Evolutionary conservation across 2,329 filamentous ascomycete genomes (phyloP).

Genomic region (Lasiodiplodia sp.): DNA sequence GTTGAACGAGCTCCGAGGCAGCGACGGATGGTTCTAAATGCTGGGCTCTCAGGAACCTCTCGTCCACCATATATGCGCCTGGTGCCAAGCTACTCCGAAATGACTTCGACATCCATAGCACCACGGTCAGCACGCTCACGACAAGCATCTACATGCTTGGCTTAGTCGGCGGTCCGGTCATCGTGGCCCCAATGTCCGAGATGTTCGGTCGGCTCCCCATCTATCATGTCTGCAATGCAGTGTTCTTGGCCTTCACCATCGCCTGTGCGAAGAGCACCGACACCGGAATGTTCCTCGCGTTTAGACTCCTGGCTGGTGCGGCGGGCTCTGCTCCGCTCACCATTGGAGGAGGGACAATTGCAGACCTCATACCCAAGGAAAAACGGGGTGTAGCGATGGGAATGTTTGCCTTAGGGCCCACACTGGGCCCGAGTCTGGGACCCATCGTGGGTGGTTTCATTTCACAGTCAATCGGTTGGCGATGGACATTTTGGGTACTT

Average conservation of each 20-base stretch:
- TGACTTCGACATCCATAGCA: constrained; percentile 33
- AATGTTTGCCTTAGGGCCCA: constrained; percentile 57
- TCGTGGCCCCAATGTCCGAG: constrained; percentile 41
- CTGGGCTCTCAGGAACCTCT: constrained; percentile 28
- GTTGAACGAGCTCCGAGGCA: constrained; percentile 10
- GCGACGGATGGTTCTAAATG: constrained; percentile 37
- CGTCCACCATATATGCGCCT: constrained; percentile 38
- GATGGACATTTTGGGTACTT: constrained; percentile 10
- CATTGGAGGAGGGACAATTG: constrained; percentile 59
- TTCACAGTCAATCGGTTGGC: not conserved
- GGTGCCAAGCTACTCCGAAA: constrained; percentile 22
- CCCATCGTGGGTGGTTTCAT: constrained; percentile 43
- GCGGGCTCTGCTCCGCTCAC: constrained; percentile 43
- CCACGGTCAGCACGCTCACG: constrained; percentile 33
- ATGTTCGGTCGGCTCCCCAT: constrained; percentile 37
- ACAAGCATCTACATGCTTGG: constrained; percentile 40
- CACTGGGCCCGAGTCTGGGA: constrained; percentile 54
- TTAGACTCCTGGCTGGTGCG: constrained; percentile 38
- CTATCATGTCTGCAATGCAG: constrained; percentile 34
- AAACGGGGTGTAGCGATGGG: constrained; percentile 59
- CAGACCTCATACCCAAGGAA: constrained; percentile 57
- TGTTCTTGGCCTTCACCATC: constrained; percentile 36
- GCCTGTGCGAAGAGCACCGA: constrained; percentile 37
- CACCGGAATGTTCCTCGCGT: constrained; percentile 36
- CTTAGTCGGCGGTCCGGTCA: constrained; percentile 38